Conservation (phyloP, 768 basidiomycete species). For the Lentinus brumalis region DNA sequence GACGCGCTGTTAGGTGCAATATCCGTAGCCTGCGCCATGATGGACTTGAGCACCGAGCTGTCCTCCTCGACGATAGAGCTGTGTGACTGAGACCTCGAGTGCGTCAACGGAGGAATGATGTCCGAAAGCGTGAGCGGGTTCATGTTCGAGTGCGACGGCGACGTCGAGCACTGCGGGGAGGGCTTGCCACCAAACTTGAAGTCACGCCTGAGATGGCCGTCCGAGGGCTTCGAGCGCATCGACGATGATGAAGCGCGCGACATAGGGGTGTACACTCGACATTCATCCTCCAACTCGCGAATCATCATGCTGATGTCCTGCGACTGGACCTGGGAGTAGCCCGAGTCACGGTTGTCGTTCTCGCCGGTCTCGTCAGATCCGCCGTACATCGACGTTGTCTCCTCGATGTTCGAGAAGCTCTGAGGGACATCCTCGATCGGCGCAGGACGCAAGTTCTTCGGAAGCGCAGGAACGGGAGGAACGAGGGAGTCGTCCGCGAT, state of each 20-base stretch:
- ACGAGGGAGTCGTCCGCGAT: conserved; percentile 48
- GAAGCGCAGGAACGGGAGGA: conserved; percentile 47
- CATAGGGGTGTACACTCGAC: conserved; percentile 34
- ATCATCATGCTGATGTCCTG: conserved; percentile 27
- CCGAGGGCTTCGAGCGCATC: conserved; percentile 49
- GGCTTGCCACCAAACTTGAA: conserved; percentile 74
- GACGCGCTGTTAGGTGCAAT: conserved; percentile 29
- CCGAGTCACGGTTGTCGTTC: conserved; percentile 17
- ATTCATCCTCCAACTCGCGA: conserved; percentile 33
- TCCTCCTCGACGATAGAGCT: conserved; percentile 37
- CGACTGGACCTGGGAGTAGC: conserved; percentile 17
- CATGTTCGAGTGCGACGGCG: neutral
- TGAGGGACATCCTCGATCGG: conserved; percentile 26
- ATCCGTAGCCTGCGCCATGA: conserved; percentile 24
- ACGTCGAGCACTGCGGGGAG: neutral
- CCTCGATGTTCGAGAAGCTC: conserved; percentile 22
- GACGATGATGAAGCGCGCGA: conserved; percentile 31
- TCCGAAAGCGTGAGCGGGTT: conserved; percentile 53
- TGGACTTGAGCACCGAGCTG: conserved; percentile 32
- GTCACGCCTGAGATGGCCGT: conserved; percentile 67
- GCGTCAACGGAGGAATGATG: conserved; percentile 68
- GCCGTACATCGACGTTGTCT: conserved; percentile 13
- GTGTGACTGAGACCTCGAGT: conserved; percentile 51
- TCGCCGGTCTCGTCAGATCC: conserved; percentile 13
- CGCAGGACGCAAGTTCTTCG: conserved; percentile 15